Evolutionary conservation across 2,329 filamentous ascomycete species (phyloP), one percentile per base, ranked within the genome.

Genomic region (Daldinia sp.): DNA sequence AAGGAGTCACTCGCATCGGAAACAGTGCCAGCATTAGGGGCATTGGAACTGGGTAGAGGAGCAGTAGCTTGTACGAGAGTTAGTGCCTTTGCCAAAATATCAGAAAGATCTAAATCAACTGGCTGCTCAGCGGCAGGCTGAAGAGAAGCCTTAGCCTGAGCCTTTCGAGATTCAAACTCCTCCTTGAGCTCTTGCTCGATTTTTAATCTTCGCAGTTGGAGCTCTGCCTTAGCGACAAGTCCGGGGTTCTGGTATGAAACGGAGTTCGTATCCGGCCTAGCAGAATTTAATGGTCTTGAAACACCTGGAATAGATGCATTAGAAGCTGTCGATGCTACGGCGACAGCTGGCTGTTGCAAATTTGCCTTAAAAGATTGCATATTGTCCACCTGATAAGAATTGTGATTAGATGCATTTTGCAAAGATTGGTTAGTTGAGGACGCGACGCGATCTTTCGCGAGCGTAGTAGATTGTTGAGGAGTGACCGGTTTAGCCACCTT

Each of bases 211-310:
- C 93, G 92, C 66, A 94, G 78, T 74, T 90, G 87, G 64, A 92
- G 81, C 78, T 96, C 93, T 73, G 93, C 92, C 79, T 88, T 90
- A 74, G 95, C 87, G 69, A 96, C 82, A 74, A 92, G 88, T 74
- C 93, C 90, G 70, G 93, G 94, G 78, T 97, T 97, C 74, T 92
- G 90, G 76, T 96, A 83, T 70, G 96, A 83, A 64, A 96, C 88
- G 50, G 93, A 92, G 76, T 96, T 87, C 79, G 95, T 91, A 76
- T 90, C 88, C 63, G 88, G 87, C 67, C 83, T 85, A 61, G 80
- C 78, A 68, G 83, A 77, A 71, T 79, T 82, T 63, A 78, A 79
- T 71, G 78, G 66, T 67, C 74, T 76, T 70, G 77, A 70, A 65
- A 77, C 70, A 71, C 75, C 77, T 66, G 76, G 72, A 50, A 77